Evolutionary conservation across 768 basidiomycete genomes (phyloP).

Genomic region (Gymnopilus dilepis): DNA sequence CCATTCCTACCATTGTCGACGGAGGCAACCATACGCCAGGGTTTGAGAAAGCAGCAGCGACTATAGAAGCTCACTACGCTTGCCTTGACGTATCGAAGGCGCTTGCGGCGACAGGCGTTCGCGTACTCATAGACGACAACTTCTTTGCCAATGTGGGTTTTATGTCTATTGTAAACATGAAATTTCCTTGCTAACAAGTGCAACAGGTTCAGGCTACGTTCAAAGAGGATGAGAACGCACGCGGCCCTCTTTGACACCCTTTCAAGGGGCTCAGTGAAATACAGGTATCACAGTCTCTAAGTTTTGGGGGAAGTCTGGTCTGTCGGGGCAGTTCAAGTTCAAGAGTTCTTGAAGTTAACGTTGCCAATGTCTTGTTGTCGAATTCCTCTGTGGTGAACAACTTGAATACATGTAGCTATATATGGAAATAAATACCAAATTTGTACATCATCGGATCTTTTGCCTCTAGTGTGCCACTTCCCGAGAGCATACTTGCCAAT

Average conservation of each 20-base stretch:
- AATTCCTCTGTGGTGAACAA: too few relatives aligned
- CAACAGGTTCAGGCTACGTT: constrained; percentile 29
- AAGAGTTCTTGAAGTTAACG: too few relatives aligned
- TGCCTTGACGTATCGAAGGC: constrained; percentile 72
- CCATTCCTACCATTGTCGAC: constrained; percentile 72
- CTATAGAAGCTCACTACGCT: constrained; percentile 64
- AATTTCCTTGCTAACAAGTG: not conserved
- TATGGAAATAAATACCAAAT: too few relatives aligned
- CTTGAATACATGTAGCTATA: too few relatives aligned
- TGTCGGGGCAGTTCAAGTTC: too few relatives aligned
- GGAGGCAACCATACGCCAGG: constrained; percentile 82
- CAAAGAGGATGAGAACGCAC: constrained; percentile 27
- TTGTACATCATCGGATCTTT: too few relatives aligned
- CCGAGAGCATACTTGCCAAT: too few relatives aligned
- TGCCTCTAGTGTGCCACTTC: too few relatives aligned
- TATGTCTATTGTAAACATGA: not conserved
- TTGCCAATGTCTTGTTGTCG: too few relatives aligned
- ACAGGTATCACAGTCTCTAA: too few relatives aligned
- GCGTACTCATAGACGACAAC: constrained; percentile 68
- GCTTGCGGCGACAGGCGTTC: constrained; percentile 70
- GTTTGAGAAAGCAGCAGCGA: constrained; percentile 69
- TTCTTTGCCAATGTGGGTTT: constrained; percentile 60
- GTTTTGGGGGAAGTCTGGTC: too few relatives aligned
- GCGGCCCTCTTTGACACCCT: constrained; percentile 5
- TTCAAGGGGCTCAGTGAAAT: too few relatives aligned